phyloP scores from a whole-genome alignment of 768 basidiomycete genomes.

The Amanita thiersii region DNA sequence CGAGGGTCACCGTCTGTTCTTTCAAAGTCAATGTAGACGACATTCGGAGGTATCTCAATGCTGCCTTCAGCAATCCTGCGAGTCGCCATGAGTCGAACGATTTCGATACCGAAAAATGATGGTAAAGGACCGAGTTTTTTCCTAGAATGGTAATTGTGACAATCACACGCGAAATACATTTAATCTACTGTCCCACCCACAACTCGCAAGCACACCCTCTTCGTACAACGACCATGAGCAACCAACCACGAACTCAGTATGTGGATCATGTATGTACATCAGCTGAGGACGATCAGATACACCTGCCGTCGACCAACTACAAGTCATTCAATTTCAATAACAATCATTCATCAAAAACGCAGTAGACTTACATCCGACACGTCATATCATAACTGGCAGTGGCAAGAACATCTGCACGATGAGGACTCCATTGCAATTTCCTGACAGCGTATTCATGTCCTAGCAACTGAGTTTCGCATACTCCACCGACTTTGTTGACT shows the following conservation, averaged over 20 bases:
- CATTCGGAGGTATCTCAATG: constrained; percentile 37
- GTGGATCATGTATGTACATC: constrained; percentile 71
- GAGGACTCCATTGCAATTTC: constrained; percentile 86
- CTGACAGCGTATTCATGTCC: constrained; percentile 91
- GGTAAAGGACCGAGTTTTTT: not conserved
- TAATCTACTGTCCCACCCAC: constrained; percentile 86
- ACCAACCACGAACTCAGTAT: constrained; percentile 93
- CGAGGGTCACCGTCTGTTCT: constrained; percentile 49
- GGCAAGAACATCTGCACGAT: constrained; percentile 61
- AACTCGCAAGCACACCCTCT: constrained; percentile 79
- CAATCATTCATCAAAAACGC: not conserved
- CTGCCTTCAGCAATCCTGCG: constrained; percentile 20
- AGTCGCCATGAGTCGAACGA: constrained; percentile 17
- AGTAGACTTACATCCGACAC: constrained; percentile 71
- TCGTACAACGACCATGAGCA: constrained; percentile 91
- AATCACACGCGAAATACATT: constrained; percentile 59
- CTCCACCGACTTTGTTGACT: constrained; percentile 54
- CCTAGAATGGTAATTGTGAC: not conserved
- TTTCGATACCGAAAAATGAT: not conserved
- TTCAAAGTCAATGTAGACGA: constrained; percentile 50
- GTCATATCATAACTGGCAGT: constrained; percentile 91
- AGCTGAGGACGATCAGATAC: constrained; percentile 40
- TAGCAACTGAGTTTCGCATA: constrained; percentile 59
- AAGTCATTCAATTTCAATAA: not conserved
- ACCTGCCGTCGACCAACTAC: constrained; percentile 70